A percentile compares a stretch with the other conserved stretches of the same genome.
Conservation (phyloP, 208 protist genomes). For the Leptomonas seymouri region DNA sequence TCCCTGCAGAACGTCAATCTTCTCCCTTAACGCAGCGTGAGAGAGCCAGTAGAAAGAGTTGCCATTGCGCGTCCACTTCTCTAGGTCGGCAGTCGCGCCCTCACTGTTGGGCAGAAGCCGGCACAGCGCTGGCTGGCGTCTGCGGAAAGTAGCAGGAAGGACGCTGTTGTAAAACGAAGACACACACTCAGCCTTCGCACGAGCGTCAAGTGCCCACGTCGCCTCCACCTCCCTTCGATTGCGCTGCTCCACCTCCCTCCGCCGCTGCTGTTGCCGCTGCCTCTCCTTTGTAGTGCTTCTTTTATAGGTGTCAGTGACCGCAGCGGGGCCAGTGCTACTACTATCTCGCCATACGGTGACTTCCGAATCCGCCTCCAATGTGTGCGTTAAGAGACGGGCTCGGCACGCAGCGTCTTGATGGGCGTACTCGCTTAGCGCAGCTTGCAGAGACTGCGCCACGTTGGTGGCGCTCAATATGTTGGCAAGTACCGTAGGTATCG, state of each 20-base stretch:
- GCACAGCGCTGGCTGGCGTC: background rate
- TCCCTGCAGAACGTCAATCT: background rate
- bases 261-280: background rate
- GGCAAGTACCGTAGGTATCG: background rate
- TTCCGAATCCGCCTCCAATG: background rate
- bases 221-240: background rate
- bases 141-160: background rate
- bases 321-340: background rate
- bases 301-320: background rate
- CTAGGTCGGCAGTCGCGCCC: background rate
- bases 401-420: conserved; percentile 12
- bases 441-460: background rate
- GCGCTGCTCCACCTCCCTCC: background rate
- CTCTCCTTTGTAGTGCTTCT: background rate
- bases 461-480: conserved; percentile 5
- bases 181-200: background rate
- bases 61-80: background rate
- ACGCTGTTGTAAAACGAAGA: background rate
- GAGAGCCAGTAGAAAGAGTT: background rate
- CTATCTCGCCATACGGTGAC: background rate
- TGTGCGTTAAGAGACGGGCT: background rate
- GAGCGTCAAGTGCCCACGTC: background rate
- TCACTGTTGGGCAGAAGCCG: background rate
- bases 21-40: background rate
- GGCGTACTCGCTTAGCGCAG: conserved; percentile 4